phyloP scores from a whole-genome alignment of 2,329 filamentous ascomycete genomes.

The Colletotrichum chrysophilum region DNA sequence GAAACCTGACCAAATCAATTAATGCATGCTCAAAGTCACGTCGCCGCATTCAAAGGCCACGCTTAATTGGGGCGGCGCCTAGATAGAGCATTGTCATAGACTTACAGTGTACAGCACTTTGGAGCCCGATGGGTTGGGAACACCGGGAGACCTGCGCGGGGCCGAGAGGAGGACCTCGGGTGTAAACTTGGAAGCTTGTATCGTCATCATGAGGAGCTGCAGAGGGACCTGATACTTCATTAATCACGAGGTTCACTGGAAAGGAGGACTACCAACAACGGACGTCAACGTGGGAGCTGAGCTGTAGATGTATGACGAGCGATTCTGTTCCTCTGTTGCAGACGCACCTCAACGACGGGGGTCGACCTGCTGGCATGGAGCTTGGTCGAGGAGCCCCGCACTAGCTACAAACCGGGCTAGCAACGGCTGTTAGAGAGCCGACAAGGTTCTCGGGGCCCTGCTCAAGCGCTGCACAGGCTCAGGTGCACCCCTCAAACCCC shows the following conservation, averaged over 20 bases:
- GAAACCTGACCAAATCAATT: slow-evolving; percentile 53
- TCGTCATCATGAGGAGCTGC: slow-evolving; percentile 60
- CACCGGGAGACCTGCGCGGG: slow-evolving; percentile 72
- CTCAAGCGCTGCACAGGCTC: background rate
- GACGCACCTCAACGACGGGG: background rate
- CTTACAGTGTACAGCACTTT: slow-evolving; percentile 67
- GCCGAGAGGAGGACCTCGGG: slow-evolving; percentile 79
- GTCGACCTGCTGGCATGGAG: slow-evolving; percentile 10
- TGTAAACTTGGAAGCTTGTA: slow-evolving; percentile 74
- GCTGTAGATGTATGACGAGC: background rate
- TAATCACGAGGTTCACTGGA: background rate
- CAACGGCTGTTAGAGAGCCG: slow-evolving; percentile 5
- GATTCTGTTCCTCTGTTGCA: background rate
- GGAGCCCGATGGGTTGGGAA: slow-evolving; percentile 72
- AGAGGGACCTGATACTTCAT: background rate
- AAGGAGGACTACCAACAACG: background rate
- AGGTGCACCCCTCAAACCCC: background rate
- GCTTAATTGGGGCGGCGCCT: background rate
- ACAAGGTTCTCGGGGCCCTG: slow-evolving; percentile 14
- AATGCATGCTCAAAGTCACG: background rate
- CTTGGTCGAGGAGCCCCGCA: slow-evolving; percentile 18
- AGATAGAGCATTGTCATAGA: background rate
- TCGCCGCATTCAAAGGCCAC: background rate
- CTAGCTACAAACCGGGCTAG: slow-evolving; percentile 19
- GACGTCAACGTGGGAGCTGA: background rate